Evolutionary conservation across 2,329 filamentous ascomycete species (phyloP).

Genomic region (Ambrosiella xylebori): DNA sequence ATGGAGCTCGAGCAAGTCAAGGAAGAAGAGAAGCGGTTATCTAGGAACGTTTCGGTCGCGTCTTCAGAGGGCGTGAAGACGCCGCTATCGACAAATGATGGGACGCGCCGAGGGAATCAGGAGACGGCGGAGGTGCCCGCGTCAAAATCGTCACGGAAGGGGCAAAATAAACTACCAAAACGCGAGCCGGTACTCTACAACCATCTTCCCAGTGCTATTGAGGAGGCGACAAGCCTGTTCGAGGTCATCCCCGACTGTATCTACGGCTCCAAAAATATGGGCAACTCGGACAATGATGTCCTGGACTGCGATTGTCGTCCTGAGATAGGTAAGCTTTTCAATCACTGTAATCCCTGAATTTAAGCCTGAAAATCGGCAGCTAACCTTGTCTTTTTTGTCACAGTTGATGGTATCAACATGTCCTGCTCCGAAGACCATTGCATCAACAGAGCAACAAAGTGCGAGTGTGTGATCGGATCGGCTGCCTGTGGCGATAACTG

Average conservation of each 20-base stretch:
- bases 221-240: constrained; percentile 59
- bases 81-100: constrained; percentile 24
- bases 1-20: not conserved
- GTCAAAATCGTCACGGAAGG: constrained; percentile 53
- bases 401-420: constrained; percentile 50
- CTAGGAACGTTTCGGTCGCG: constrained; percentile 1
- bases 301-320: constrained; percentile 90
- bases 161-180: constrained; percentile 50
- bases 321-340: constrained; percentile 69
- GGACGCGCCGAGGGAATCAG: constrained; percentile 23
- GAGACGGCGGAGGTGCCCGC: not conserved
- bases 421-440: constrained; percentile 95
- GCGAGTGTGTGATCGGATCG: constrained; percentile 72
- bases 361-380: not conserved
- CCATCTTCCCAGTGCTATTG: constrained; percentile 61
- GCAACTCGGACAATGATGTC: constrained; percentile 73
- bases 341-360: not conserved
- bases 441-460: constrained; percentile 95
- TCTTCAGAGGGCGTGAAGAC: constrained; percentile 20
- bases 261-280: constrained; percentile 82
- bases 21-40: not conserved
- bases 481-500: constrained; percentile 69
- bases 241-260: constrained; percentile 69
- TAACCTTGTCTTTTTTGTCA: not conserved
- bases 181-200: constrained; percentile 50